These are phyloP conservation scores for Pythium dissimile DNA, from an alignment of 352 stramenopile genomes.

Conservation along the genomic window DNA sequence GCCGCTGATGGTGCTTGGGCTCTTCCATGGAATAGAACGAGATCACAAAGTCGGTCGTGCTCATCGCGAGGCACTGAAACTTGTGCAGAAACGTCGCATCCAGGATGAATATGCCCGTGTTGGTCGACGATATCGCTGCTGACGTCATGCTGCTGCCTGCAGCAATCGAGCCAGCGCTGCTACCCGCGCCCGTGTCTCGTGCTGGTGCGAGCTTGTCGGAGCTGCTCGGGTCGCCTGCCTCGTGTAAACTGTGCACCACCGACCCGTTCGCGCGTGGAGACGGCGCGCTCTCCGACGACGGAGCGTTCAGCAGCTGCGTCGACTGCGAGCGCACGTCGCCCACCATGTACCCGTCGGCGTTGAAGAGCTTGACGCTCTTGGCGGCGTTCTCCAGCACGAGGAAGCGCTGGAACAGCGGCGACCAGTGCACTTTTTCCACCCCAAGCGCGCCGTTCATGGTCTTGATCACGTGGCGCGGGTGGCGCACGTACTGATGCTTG, in stretches of 20 bases:
- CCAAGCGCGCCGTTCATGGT: slow-evolving; percentile 43
- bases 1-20: slow-evolving; percentile 27
- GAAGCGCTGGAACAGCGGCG: slow-evolving; percentile 50
- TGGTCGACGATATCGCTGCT: background rate
- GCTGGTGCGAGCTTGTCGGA: background rate
- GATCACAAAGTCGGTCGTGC: slow-evolving; percentile 75
- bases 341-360: slow-evolving; percentile 44
- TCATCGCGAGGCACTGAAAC: slow-evolving; percentile 60
- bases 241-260: background rate
- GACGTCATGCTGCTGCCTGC: background rate
- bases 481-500: slow-evolving; percentile 74
- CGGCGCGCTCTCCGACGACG: background rate
- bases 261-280: background rate
- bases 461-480: slow-evolving; percentile 53
- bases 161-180: background rate
- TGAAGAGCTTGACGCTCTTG: slow-evolving; percentile 70
- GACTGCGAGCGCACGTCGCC: slow-evolving; percentile 37
- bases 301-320: slow-evolving; percentile 12
- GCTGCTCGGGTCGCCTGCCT: background rate
- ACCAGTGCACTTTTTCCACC: slow-evolving; percentile 76
- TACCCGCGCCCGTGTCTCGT: too few species aligned
- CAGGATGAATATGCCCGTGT: slow-evolving; percentile 49
- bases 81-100: slow-evolving; percentile 64
- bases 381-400: slow-evolving; percentile 64
- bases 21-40: slow-evolving; percentile 80